Conservation (phyloP, 352 stramenopile species). For the Globisporangium takayamanum region DNA sequence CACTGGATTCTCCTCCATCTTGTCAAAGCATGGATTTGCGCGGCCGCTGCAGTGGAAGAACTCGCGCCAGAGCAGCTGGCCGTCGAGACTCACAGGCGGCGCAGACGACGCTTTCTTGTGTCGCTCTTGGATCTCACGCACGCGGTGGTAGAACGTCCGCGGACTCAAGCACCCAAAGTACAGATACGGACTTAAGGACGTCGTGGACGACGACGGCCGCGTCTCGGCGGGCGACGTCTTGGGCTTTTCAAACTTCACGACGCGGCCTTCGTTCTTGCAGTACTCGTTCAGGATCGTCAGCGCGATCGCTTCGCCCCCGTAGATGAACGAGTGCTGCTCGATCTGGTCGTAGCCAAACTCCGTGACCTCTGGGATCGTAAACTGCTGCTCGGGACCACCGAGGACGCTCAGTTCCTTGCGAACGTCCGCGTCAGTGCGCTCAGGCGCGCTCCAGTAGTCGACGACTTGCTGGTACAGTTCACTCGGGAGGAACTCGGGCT, state of each 20-base stretch:
- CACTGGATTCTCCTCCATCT: slow-evolving; percentile 92
- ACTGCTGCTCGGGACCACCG: slow-evolving; percentile 50
- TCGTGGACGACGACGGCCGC: slow-evolving; percentile 89
- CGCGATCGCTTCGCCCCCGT: slow-evolving; percentile 62
- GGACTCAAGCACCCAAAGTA: slow-evolving; percentile 91
- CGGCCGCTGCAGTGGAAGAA: slow-evolving; percentile 88
- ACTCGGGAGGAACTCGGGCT: slow-evolving; percentile 31
- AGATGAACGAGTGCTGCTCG: slow-evolving; percentile 63
- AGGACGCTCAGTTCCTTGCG: slow-evolving; percentile 27
- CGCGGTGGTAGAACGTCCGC: slow-evolving; percentile 87
- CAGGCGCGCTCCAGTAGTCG: slow-evolving; percentile 35
- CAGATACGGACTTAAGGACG: slow-evolving; percentile 93
- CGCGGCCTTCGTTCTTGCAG: slow-evolving; percentile 75
- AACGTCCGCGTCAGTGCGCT: slow-evolving; percentile 19
- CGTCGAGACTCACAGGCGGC: slow-evolving; percentile 90
- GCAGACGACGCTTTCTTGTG: slow-evolving; percentile 60
- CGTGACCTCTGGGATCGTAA: slow-evolving; percentile 53
- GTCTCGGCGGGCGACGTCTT: slow-evolving; percentile 92
- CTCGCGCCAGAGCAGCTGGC: slow-evolving; percentile 95
- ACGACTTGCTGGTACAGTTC: slow-evolving; percentile 58
- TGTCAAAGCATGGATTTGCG: slow-evolving; percentile 87
- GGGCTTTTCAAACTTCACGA: slow-evolving; percentile 96
- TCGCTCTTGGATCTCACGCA: slow-evolving; percentile 73
- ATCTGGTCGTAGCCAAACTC: slow-evolving; percentile 59
- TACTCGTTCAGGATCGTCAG: slow-evolving; percentile 61